Evolutionary conservation across 1,284 basidiomycete genomes (phyloP).

Genomic region (Schizopora paradoxa): DNA sequence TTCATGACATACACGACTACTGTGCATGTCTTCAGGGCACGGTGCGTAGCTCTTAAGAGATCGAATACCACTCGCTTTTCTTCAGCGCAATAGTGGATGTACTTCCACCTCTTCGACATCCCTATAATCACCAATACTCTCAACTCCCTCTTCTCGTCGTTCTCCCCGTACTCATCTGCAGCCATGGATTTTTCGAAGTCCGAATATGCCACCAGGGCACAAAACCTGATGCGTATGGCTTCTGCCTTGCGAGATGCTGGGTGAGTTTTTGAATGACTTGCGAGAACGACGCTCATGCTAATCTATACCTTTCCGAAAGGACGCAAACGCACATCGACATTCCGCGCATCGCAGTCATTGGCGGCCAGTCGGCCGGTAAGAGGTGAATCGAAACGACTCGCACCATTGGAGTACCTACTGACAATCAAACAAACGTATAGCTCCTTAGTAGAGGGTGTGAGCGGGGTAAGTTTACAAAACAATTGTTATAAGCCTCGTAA

Average conservation of each 20-base stretch:
- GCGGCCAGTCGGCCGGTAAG: background rate
- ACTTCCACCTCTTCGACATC: too few species aligned
- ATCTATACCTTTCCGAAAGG: background rate
- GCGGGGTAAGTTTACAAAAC: slow-evolving; percentile 20
- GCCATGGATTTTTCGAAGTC: background rate
- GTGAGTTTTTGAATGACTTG: background rate
- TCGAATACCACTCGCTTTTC: too few species aligned
- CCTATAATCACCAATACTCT: too few species aligned
- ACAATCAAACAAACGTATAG: slow-evolving; percentile 5
- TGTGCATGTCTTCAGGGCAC: too few species aligned
- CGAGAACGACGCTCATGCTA: background rate
- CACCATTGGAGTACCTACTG: background rate
- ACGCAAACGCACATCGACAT: background rate
- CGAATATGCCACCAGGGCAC: background rate
- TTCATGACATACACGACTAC: too few species aligned
- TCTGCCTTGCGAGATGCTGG: background rate
- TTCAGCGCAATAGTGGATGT: too few species aligned
- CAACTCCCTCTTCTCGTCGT: too few species aligned
- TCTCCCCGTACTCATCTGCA: too few species aligned
- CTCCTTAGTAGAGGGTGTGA: slow-evolving; percentile 25
- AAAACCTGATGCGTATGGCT: background rate
- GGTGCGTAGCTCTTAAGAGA: too few species aligned
- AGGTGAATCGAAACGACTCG: background rate
- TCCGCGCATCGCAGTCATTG: background rate
- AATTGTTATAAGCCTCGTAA: too few species aligned